Base-by-base conservation (phyloP, 139 green algal species). In the Chlamydomonas sphaeroides region DNA sequence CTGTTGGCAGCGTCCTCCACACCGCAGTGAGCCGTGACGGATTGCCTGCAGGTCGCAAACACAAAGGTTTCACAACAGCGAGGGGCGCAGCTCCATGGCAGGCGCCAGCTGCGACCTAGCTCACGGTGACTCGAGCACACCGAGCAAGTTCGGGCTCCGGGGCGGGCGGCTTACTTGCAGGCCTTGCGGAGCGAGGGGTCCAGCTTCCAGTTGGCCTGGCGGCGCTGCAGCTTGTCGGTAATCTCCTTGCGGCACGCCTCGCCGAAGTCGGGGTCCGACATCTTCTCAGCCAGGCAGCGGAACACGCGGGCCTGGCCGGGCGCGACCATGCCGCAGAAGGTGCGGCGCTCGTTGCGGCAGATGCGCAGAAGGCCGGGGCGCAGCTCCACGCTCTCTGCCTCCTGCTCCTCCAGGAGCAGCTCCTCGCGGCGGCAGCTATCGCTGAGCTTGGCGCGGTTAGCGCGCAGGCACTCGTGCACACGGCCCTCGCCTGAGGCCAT, bases 391-490 rank as follows among this genome's bases (percentile, higher is more conserved):
- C 62, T 90, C 41, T 93, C 87, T 0, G 75, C 75, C 71, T 93
- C 89, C 38, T 83, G 85, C 73, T 86, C 80, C 57, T 92, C 88
- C 41, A 92, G 70, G 23, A 95, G 87, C 78, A 93, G 85, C 84
- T 93, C 79, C 90, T 98, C 94, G 33, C 78, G 84, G 20, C 79
- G 79, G 85, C 95, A 98, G 2, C 38, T 62, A 4, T 78, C 49
- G 21, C 68, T 84, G 53, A 98, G 89, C 74, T 94, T n/a, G 20
- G 78, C 63, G 39, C 72, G 63, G 78, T 96, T 84, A 5, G 75
- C 41, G 35, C 89, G 90, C 68, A 98, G 85, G 91, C 95, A 98
- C 49, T 92, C 75, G 57, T 96, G 93, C 72, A 95, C 78, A 17
- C 89, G 87, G 0, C 91, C 91, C 67, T 91, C 85, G 25, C 87